phyloP scores from a whole-genome alignment of 768 basidiomycete species.

The Suillus americanus region DNA sequence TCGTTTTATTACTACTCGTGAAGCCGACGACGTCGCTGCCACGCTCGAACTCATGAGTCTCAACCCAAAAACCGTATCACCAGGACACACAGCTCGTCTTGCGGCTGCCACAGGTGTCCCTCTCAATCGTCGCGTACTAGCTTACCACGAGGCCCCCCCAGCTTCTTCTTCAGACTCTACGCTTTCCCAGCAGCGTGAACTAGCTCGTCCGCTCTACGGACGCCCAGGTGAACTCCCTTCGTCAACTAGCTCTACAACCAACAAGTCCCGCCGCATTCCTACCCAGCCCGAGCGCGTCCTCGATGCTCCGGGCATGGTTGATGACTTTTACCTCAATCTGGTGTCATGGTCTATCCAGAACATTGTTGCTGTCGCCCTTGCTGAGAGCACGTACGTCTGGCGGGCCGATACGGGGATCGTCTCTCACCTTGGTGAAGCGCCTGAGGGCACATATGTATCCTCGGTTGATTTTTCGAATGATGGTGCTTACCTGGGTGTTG shows the following conservation, averaged over 20 bases:
- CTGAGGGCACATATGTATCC: slow-evolving; percentile 74
- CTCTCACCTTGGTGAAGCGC: slow-evolving; percentile 71
- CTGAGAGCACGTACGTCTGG: slow-evolving; percentile 90
- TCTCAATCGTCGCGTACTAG: slow-evolving; percentile 78
- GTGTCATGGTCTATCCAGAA: slow-evolving; percentile 88
- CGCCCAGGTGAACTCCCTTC: slow-evolving; percentile 62
- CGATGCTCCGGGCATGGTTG: slow-evolving; percentile 89
- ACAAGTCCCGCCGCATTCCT: slow-evolving; percentile 80
- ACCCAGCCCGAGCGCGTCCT: slow-evolving; percentile 90
- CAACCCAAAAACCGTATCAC: slow-evolving; percentile 60
- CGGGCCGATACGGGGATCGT: slow-evolving; percentile 87
- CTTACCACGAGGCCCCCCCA: slow-evolving; percentile 87
- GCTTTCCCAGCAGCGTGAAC: slow-evolving; percentile 75
- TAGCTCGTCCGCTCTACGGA: slow-evolving; percentile 72
- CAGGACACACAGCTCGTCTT: slow-evolving; percentile 76
- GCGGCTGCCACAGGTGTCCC: slow-evolving; percentile 75
- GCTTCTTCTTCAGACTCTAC: slow-evolving; percentile 73
- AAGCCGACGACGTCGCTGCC: slow-evolving; percentile 54
- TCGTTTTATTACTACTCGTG: slow-evolving; percentile 69
- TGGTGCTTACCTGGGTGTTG: slow-evolving; percentile 80
- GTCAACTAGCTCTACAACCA: slow-evolving; percentile 61
- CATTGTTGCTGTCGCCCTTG: slow-evolving; percentile 86
- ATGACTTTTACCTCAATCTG: slow-evolving; percentile 97
- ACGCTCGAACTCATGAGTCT: slow-evolving; percentile 65
- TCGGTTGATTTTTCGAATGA: slow-evolving; percentile 79